phyloP scores from a whole-genome alignment of 1,139 yeast genomes.

The Lodderomyces jiufengensis region DNA sequence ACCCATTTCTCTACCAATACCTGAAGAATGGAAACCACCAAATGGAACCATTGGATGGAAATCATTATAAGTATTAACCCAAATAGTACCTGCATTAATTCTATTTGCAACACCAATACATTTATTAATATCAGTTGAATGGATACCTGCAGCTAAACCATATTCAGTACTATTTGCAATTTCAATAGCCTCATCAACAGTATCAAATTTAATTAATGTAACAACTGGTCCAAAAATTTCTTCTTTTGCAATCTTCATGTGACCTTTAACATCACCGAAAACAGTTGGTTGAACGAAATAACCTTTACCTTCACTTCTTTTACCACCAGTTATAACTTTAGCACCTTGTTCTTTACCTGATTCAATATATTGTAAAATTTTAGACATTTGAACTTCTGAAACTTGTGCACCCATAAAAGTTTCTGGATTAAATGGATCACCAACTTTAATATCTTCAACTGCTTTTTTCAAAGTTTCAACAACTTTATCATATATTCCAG shows the following conservation, averaged over 20 bases:
- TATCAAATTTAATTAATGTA: conserved; percentile 66
- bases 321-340: conserved; percentile 72
- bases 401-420: conserved; percentile 87
- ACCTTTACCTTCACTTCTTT: conserved; percentile 64
- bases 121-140: conserved; percentile 67
- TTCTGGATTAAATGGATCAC: conserved; percentile 71
- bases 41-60: conserved; percentile 79
- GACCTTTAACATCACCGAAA: conserved; percentile 64
- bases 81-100: conserved; percentile 76
- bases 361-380: conserved; percentile 69
- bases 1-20: conserved; percentile 93
- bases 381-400: conserved; percentile 68
- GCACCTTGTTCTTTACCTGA: conserved; percentile 77
- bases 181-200: conserved; percentile 65
- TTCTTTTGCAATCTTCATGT: conserved; percentile 69
- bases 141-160: conserved; percentile 84
- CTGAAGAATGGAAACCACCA: conserved; percentile 86
- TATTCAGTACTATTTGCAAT: conserved; percentile 72
- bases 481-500: conserved; percentile 66
- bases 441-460: conserved; percentile 56
- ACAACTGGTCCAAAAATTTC: conserved; percentile 90
- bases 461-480: conserved; percentile 57
- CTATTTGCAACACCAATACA: conserved; percentile 62
- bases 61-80: conserved; percentile 84
- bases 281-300: conserved; percentile 78